Base-by-base conservation (phyloP, 2,329 filamentous ascomycete genomes). In the Penicillium janthinellum region DNA sequence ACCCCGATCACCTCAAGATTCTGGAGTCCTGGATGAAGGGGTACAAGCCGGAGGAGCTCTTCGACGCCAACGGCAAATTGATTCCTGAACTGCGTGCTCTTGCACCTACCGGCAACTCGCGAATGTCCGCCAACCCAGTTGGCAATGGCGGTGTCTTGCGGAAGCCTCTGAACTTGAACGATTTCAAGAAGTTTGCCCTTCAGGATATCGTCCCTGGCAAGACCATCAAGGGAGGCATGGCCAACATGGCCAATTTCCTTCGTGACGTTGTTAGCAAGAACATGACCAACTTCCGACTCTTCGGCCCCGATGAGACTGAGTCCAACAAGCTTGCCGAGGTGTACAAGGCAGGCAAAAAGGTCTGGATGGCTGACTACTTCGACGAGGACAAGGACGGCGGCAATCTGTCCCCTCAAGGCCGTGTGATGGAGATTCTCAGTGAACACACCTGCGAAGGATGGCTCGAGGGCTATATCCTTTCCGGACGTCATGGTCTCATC, bases 361-460 rank as follows among this genome's bases (percentile, higher is more conserved):
- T 90, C 3, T 92, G 90, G 90, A 81, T 92, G 79, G 90, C 85
- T 5, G 89, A 91, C 52, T 90, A 90, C 73, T 90, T 92, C 62
- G 87, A 90, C 4, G 90, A 92, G 70, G 90, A 93, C 68, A 76
- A 78, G 7, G 87, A 92, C 68, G 90, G 90, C 10, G 90, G 90
- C 62, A 92, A 93, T 68, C 79, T 93, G 25, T 83, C 86, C 5
- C 83, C 80, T 17, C 81, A 83, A 14, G 90, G 90, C 15, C 84
- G 89, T 31, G 90, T 92, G 38, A 92, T 93, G 88, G 90, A 93
- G 74, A 92, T 92, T 73, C 83, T 93, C n/a, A 90, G 87, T 17
- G 90, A 93, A 75, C 90, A 93, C 72, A 92, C 89, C 15, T 86
- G 85, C 61, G 90, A 93, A 74, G 90, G 89, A 28, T 93, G 90